A percentile compares a stretch with the other conserved stretches of the same genome.
phyloP scores from a whole-genome alignment of 2,329 filamentous ascomycete species.

The Fusarium nanum region DNA sequence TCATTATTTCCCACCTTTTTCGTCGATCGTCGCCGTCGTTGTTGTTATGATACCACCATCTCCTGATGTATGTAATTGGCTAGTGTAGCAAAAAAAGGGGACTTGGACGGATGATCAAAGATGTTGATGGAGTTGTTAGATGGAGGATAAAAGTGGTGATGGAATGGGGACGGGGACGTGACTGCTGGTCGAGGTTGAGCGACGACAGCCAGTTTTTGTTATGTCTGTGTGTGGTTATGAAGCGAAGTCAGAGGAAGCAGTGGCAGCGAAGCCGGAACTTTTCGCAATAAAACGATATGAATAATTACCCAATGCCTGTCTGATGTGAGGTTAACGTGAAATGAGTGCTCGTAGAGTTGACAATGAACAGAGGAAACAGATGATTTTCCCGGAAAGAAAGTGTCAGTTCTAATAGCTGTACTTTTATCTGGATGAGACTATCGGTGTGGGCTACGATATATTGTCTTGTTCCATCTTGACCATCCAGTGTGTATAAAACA shows the following conservation, averaged over 20 bases:
- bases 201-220: slow-evolving; percentile 28
- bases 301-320: slow-evolving; percentile 9
- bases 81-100: slow-evolving; percentile 40
- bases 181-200: slow-evolving; percentile 42
- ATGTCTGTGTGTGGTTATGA: slow-evolving; percentile 27
- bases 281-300: slow-evolving; percentile 40
- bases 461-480: not conserved
- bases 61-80: slow-evolving; percentile 50
- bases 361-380: not conserved
- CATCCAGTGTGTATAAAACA: not conserved
- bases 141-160: slow-evolving; percentile 23
- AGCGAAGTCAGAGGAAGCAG: slow-evolving; percentile 31
- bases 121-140: slow-evolving; percentile 31
- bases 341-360: not conserved
- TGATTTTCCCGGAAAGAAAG: not conserved
- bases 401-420: not conserved
- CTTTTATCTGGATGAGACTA: not conserved
- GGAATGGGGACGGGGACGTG: slow-evolving; percentile 29
- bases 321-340: not conserved
- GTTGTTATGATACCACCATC: slow-evolving; percentile 50
- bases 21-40: slow-evolving; percentile 40
- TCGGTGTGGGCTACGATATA: not conserved
- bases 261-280: slow-evolving; percentile 39
- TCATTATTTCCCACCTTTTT: slow-evolving; percentile 40
- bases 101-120: slow-evolving; percentile 22